These are phyloP conservation scores for Pseudogymnoascus sp. DNA, from an alignment of 2,329 filamentous ascomycete genomes.

Conservation along the genomic window DNA sequence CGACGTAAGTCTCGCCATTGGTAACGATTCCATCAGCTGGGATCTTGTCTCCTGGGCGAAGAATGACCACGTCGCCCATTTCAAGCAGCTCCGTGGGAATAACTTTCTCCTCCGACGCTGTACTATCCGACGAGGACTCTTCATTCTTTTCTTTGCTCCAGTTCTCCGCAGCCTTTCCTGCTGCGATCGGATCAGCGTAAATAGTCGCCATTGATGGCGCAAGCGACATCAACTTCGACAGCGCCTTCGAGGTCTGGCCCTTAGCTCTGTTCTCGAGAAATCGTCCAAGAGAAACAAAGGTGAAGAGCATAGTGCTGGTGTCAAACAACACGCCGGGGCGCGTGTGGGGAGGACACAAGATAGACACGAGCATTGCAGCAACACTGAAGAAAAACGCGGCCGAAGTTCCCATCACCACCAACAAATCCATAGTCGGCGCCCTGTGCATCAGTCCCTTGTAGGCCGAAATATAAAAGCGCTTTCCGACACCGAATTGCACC, in stretches of 20 bases:
- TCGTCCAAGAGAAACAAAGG: conserved; percentile 83
- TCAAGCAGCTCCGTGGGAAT: conserved; percentile 93
- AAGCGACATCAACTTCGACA: conserved; percentile 90
- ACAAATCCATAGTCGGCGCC: conserved; percentile 94
- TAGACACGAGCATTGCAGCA: conserved; percentile 74
- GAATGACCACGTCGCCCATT: conserved; percentile 84
- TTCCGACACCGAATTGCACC: conserved; percentile 93
- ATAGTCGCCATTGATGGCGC: conserved; percentile 96
- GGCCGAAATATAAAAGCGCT: conserved; percentile 87
- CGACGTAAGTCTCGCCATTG: conserved; percentile 83
- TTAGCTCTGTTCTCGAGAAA: conserved; percentile 93
- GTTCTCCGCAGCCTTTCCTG: conserved; percentile 76
- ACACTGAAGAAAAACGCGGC: conserved; percentile 95
- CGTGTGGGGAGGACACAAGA: conserved; percentile 65
- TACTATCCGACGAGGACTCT: conserved; percentile 38
- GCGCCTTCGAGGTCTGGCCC: conserved; percentile 88
- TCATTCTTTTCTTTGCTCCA: conserved; percentile 52
- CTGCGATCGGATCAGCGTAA: conserved; percentile 88
- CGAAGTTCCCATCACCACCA: conserved; percentile 88
- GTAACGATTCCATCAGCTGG: conserved; percentile 85
- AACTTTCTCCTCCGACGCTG: conserved; percentile 68
- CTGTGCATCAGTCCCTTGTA: conserved; percentile 86
- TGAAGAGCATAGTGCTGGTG: conserved; percentile 96
- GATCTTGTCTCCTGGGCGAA: conserved; percentile 93
- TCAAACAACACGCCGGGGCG: conserved; percentile 89